Base-by-base conservation (phyloP, 495 filamentous ascomycete genomes). In the Neurospora sp. region DNA sequence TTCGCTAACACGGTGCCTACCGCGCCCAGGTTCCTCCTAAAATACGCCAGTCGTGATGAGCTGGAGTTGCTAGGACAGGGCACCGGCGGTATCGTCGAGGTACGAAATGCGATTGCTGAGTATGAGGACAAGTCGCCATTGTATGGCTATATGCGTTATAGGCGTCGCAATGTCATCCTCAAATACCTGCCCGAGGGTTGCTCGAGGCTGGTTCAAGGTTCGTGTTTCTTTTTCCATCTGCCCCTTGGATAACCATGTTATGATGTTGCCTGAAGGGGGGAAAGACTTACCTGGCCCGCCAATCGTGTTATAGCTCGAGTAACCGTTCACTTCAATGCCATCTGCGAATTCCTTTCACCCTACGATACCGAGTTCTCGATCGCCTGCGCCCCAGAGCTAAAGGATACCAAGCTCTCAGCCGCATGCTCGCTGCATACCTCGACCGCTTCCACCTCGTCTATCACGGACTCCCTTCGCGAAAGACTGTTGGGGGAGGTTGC, bases 131-230 rank as follows among this genome's bases (percentile, higher is more conserved):
- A 86, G 59, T 95, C 93, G 68, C 96, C 96, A 12, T 83, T 99
- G 35, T 99, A 94, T 78, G 96, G 96, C 44, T 96, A 97, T 74
- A 82, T 99, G 70, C 88, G 92, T 71, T 98, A 98, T 78, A 88
- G 96, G 35, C 89, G 94, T 75, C 88, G 93, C 76, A 98, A 94
- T 82, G 91, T 98, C 70, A 83, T 99, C 61, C 87, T 99, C 76
- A 97, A 94, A 79, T 97, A 94, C 78, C 84, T 97, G 70, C 96
- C 96, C 3, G 92, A 97, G 74, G 93, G 91, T 41, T 91, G 94
- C 69, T 98, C 95, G 70, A 88, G 96, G 73, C 85, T 99, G 70
- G 82, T 99, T 35, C 92, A 96, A 91, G 96, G 96, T 97, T 82
- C 75, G 87, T 75, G 69, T 72, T 48, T 37, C 44, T 70, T 40